phyloP scores from a whole-genome alignment of 2,329 filamentous ascomycete species.

The Diplodia sapinea region DNA sequence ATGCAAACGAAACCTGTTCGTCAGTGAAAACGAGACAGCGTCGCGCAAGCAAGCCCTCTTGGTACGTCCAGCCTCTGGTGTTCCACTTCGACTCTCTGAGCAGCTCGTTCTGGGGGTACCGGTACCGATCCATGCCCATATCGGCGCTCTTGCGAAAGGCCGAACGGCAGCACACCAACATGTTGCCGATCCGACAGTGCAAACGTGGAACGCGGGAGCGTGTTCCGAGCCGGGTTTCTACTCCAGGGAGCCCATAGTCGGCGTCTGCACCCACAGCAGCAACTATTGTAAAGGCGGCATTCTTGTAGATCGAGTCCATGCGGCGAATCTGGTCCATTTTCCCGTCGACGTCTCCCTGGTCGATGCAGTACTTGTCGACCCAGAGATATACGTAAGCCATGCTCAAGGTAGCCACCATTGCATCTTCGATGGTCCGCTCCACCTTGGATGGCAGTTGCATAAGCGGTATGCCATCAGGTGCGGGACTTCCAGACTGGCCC shows the following conservation, averaged over 20 bases:
- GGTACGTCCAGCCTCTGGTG: background rate
- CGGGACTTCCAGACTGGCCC: background rate
- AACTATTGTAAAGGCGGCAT: background rate
- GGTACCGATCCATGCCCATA: background rate
- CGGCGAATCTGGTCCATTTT: slow-evolving; percentile 19
- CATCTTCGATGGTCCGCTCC: slow-evolving; percentile 32
- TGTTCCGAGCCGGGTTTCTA: background rate
- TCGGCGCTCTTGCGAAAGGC: background rate
- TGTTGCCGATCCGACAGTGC: background rate
- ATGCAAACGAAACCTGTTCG: background rate
- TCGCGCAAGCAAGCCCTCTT: background rate
- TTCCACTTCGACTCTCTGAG: background rate
- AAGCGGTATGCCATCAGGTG: background rate
- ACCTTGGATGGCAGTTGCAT: background rate
- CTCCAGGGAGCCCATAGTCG: background rate
- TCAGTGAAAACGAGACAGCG: background rate
- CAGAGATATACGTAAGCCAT: slow-evolving; percentile 36
- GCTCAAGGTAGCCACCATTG: slow-evolving; percentile 30
- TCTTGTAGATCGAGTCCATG: slow-evolving; percentile 33
- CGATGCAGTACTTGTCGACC: slow-evolving; percentile 38
- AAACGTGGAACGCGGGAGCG: background rate
- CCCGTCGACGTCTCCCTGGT: slow-evolving; percentile 34
- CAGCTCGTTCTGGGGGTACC: background rate
- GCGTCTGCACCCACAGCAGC: background rate
- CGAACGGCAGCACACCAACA: background rate